phyloP scores from a whole-genome alignment of 306 rosid genomes.

The Sesbania bispinosa region DNA sequence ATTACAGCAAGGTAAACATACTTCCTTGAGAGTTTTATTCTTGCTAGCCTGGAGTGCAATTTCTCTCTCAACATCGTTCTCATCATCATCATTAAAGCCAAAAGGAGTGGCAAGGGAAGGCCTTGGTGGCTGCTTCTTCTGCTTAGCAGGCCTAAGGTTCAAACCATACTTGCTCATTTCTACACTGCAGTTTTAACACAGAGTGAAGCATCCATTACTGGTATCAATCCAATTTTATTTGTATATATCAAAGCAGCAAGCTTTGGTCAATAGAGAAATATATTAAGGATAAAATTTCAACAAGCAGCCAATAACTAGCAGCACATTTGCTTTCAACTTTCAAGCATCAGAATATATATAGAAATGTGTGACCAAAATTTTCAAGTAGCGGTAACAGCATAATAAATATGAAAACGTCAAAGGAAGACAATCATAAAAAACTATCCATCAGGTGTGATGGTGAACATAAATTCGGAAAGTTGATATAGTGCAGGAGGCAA shows the following conservation, averaged over 20 bases:
- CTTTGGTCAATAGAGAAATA: background rate
- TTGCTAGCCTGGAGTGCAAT: conserved; percentile 82
- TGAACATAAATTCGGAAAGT: background rate
- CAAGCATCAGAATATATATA: conserved; percentile 5
- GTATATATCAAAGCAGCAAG: background rate
- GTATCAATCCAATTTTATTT: conserved; percentile 3
- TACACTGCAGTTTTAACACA: conserved; percentile 16
- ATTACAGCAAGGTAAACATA: conserved; percentile 30
- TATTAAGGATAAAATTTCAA: background rate
- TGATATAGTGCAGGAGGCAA: background rate
- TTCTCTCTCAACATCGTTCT: conserved; percentile 70
- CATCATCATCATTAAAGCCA: conserved; percentile 67
- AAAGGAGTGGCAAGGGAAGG: conserved; percentile 49
- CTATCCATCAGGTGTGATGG: background rate
- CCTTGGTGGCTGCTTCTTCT: conserved; percentile 54
- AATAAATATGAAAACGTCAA: background rate
- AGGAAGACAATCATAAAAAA: background rate
- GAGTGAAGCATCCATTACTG: background rate
- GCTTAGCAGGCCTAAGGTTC: conserved; percentile 64
- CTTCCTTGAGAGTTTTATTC: conserved; percentile 75
- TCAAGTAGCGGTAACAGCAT: background rate
- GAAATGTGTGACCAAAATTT: background rate
- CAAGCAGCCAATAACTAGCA: background rate
- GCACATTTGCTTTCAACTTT: background rate
- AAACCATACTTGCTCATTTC: conserved; percentile 80